A percentile compares a stretch with the other conserved stretches of the same genome.
Conservation (phyloP, 129 eudicot species). For the Arctium lappa region DNA sequence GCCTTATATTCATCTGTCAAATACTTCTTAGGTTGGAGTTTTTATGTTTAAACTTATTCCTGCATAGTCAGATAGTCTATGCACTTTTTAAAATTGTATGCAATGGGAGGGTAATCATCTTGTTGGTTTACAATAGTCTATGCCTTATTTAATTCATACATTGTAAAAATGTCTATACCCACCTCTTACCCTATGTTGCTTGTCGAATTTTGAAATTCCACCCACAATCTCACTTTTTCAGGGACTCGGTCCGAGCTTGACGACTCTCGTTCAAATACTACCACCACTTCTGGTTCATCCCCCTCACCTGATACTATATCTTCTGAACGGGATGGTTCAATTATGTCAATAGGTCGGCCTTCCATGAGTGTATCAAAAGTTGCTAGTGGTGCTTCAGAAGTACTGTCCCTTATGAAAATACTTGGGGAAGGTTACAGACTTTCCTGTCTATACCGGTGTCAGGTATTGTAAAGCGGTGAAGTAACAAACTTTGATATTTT, state of each 20-base stretch:
- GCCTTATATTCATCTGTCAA: too few relatives aligned
- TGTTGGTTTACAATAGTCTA: too few relatives aligned
- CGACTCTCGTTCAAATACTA: conserved; percentile 52
- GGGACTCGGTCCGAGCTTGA: conserved; percentile 64
- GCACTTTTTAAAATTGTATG: too few relatives aligned
- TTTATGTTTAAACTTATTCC: too few relatives aligned
- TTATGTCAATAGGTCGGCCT: conserved; percentile 31
- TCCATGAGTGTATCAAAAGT: conserved; percentile 44
- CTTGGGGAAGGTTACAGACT: conserved; percentile 95
- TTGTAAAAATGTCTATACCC: too few relatives aligned
- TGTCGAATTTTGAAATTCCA: not conserved
- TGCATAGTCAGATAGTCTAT: too few relatives aligned
- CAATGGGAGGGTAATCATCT: too few relatives aligned
- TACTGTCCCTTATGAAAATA: conserved; percentile 57
- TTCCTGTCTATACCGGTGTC: conserved; percentile 72
- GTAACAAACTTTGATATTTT: not conserved
- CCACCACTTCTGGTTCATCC: conserved; percentile 44
- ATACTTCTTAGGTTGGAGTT: too few relatives aligned
- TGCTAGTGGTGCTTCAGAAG: conserved; percentile 61
- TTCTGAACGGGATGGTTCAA: conserved; percentile 53
- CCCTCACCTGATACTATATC: conserved; percentile 61
- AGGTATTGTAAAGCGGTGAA: conserved; percentile 53
- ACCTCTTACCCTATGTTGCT: too few relatives aligned
- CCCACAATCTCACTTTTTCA: conserved; percentile 12
- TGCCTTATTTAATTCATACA: too few relatives aligned